Evolutionary conservation across 345 rosid species (phyloP).

Genomic region (Orychophragmus violaceus): DNA sequence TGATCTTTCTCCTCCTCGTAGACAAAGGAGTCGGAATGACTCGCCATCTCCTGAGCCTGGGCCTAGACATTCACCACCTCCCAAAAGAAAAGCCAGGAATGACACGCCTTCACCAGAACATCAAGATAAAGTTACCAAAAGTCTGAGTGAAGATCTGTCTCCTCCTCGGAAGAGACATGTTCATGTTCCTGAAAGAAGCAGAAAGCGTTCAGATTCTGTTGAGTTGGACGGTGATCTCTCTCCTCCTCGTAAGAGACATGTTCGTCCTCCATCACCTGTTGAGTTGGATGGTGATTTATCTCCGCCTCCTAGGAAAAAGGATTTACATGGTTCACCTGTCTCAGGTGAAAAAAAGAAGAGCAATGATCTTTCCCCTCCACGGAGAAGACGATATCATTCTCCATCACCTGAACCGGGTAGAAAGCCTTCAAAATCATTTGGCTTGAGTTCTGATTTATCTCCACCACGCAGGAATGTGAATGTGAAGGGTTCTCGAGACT

Average conservation of each 20-base stretch:
- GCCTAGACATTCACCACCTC: constrained; percentile 29
- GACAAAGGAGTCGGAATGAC: constrained; percentile 45
- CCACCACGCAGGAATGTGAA: constrained; percentile 30
- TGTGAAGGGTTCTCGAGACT: constrained; percentile 19
- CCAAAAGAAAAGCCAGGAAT: constrained; percentile 32
- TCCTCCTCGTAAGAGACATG: constrained; percentile 35
- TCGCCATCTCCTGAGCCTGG: constrained; percentile 55
- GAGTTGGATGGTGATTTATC: constrained; percentile 34
- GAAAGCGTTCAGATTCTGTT: constrained; percentile 18
- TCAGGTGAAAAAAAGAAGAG: constrained; percentile 24
- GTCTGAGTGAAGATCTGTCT: constrained; percentile 37
- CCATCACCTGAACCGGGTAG: constrained; percentile 28
- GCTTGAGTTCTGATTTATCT: constrained; percentile 34
- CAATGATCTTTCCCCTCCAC: constrained; percentile 26
- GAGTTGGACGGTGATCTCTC: constrained; percentile 34
- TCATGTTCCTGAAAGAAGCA: constrained; percentile 6
- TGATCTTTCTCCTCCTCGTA: constrained; percentile 64
- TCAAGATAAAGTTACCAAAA: constrained; percentile 13
- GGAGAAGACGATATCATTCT: constrained; percentile 22
- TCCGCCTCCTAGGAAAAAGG: constrained; percentile 31
- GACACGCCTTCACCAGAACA: constrained; percentile 36
- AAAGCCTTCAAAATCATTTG: constrained; percentile 13
- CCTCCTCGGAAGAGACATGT: constrained; percentile 36
- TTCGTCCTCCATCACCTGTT: too few relatives aligned
- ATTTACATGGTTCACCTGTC: constrained; percentile 13